phyloP scores from a whole-genome alignment of 2,329 filamentous ascomycete species.

The Aspergillus novofumigatus region DNA sequence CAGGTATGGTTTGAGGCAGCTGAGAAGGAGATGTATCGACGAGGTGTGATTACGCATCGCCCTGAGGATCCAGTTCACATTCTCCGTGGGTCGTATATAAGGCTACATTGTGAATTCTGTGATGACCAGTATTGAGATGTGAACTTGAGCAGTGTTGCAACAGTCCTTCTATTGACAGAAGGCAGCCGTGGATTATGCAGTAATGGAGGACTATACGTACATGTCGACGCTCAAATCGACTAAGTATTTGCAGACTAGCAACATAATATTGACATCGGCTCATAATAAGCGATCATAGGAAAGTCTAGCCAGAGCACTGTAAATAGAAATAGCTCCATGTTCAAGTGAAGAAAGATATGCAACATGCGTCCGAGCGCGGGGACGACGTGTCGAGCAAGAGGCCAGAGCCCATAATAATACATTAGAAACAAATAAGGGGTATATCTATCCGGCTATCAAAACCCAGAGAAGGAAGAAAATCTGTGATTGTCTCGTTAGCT shows the following conservation, averaged over 20 bases:
- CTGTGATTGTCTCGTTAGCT: constrained; percentile 18
- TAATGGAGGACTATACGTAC: too few species aligned
- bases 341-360: constrained; percentile 15
- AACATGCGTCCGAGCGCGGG: constrained; percentile 15
- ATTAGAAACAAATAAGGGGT: constrained; percentile 17
- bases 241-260: background rate
- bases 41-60: constrained; percentile 20
- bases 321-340: constrained; percentile 9
- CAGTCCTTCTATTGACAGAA: background rate
- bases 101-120: constrained; percentile 19
- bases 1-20: constrained; percentile 24
- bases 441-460: constrained; percentile 49
- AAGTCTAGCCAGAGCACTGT: constrained; percentile 21
- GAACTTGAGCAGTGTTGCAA: background rate
- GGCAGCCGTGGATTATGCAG: too few species aligned
- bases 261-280: background rate
- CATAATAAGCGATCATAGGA: constrained; percentile 10
- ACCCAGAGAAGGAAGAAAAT: constrained; percentile 82
- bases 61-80: constrained; percentile 15
- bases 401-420: constrained; percentile 26
- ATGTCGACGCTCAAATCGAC: background rate
- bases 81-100: constrained; percentile 17
- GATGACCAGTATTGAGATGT: background rate
- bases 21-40: constrained; percentile 15
- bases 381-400: constrained; percentile 11